Evolutionary conservation across 2,329 filamentous ascomycete species (phyloP).

Genomic region (Sclerotinia sclerotiorum): DNA sequence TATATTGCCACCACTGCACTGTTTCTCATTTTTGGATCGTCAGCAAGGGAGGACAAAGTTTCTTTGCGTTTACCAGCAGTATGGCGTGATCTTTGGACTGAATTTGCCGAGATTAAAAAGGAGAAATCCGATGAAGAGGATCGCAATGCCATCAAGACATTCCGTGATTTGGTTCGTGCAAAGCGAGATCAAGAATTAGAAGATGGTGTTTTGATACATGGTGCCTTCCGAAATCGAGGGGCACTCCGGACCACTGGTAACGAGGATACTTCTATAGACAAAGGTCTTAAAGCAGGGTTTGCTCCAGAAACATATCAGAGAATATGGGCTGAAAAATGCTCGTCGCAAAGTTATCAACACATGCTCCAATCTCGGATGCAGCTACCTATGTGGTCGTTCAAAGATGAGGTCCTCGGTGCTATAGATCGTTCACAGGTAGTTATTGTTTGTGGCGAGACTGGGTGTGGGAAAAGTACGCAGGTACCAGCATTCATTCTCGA

Average conservation of each 20-base stretch:
- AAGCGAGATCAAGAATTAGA: constrained; percentile 68
- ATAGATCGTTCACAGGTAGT: constrained; percentile 81
- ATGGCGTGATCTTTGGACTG: constrained; percentile 85
- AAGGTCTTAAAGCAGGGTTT: constrained; percentile 37
- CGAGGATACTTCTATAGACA: constrained; percentile 46
- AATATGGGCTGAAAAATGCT: constrained; percentile 72
- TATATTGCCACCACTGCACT: constrained; percentile 80
- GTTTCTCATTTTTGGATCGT: constrained; percentile 77
- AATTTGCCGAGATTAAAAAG: constrained; percentile 71
- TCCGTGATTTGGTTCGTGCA: constrained; percentile 69
- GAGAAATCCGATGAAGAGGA: constrained; percentile 68
- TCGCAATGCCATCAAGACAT: constrained; percentile 62
- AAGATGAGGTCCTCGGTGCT: constrained; percentile 71
- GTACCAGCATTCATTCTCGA: constrained; percentile 94
- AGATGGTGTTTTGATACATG: constrained; percentile 73
- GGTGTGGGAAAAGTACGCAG: constrained; percentile 96
- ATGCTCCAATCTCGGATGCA: constrained; percentile 63
- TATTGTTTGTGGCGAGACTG: constrained; percentile 95
- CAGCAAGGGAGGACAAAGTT: constrained; percentile 81
- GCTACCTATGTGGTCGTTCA: constrained; percentile 87
- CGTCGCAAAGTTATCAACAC: constrained; percentile 42
- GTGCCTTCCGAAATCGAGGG: constrained; percentile 68
- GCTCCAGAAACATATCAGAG: constrained; percentile 48
- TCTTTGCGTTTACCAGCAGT: constrained; percentile 72
- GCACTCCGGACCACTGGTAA: constrained; percentile 49